These are phyloP conservation scores for Ascoidea rubescens DNA, from an alignment of 805 yeast genomes.

Conservation along the genomic window DNA sequence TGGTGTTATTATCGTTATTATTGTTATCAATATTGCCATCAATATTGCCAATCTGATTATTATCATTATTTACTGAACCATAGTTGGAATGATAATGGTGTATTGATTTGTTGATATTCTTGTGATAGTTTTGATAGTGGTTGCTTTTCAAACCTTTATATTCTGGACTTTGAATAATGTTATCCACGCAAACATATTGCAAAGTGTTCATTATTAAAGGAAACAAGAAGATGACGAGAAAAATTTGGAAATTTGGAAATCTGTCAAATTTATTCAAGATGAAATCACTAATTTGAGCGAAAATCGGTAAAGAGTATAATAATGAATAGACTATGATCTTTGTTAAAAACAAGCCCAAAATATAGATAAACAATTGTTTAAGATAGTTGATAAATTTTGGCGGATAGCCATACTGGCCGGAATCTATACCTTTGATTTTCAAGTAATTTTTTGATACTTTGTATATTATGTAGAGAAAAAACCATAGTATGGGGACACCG, in stretches of 20 bases:
- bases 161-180: constrained; percentile 47
- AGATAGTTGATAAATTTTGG: constrained; percentile 49
- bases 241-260: constrained; percentile 74
- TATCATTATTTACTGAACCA: too few species aligned
- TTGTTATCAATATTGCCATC: too few species aligned
- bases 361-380: constrained; percentile 61
- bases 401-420: constrained; percentile 56
- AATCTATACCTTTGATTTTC: constrained; percentile 18
- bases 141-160: constrained; percentile 11
- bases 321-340: constrained; percentile 45
- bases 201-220: constrained; percentile 60
- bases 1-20: neutral
- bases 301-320: constrained; percentile 42
- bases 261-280: constrained; percentile 68
- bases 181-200: constrained; percentile 59
- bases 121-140: too few species aligned
- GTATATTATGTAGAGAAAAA: constrained; percentile 37
- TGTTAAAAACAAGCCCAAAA: constrained; percentile 44
- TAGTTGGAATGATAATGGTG: neutral
- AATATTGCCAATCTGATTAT: too few species aligned
- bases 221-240: constrained; percentile 70
- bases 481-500: constrained; percentile 76
- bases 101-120: neutral
- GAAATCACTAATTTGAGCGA: constrained; percentile 57
- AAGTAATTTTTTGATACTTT: constrained; percentile 23